phyloP scores from a whole-genome alignment of 2,329 filamentous ascomycete species.

The Aspergillus flavus region DNA sequence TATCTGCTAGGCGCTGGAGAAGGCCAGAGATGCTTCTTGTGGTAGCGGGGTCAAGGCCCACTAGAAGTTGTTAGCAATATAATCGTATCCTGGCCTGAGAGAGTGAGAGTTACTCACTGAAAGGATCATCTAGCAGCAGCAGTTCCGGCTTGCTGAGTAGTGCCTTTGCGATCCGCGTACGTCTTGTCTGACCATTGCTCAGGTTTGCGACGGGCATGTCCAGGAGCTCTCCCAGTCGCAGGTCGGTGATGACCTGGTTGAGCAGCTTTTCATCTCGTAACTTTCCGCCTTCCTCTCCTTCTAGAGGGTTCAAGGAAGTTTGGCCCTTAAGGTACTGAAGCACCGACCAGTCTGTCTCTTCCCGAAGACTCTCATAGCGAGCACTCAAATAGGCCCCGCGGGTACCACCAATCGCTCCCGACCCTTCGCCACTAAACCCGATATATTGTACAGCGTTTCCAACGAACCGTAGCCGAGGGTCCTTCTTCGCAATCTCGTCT shows the following conservation, averaged over 20 bases:
- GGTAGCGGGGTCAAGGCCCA: conserved; percentile 89
- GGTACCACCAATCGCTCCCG: conserved; percentile 47
- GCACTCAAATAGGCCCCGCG: conserved; percentile 83
- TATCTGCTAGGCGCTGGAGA: conserved; percentile 67
- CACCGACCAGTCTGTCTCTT: conserved; percentile 85
- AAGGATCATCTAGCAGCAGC: conserved; percentile 86
- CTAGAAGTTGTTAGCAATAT: conserved; percentile 29
- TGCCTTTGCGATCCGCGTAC: conserved; percentile 85
- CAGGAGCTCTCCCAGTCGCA: conserved; percentile 70
- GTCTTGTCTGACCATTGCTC: conserved; percentile 88
- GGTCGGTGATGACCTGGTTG: conserved; percentile 65
- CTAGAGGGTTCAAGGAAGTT: conserved; percentile 76
- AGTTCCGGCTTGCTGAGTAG: conserved; percentile 78
- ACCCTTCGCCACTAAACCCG: conserved; percentile 78
- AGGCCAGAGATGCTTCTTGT: conserved; percentile 71
- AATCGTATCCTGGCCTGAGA: neutral
- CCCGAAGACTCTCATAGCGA: conserved; percentile 83
- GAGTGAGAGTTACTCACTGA: conserved; percentile 57
- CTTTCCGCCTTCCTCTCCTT: conserved; percentile 55
- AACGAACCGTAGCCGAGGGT: conserved; percentile 58
- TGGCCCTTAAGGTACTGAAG: conserved; percentile 79
- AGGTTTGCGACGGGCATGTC: conserved; percentile 84
- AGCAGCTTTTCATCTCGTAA: conserved; percentile 56
- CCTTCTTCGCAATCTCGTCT: conserved; percentile 57
- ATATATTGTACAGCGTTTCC: conserved; percentile 80